Evolutionary conservation across 768 basidiomycete genomes (phyloP), one percentile per base, ranked within the genome.

Genomic region (Leccinum broughii): DNA sequence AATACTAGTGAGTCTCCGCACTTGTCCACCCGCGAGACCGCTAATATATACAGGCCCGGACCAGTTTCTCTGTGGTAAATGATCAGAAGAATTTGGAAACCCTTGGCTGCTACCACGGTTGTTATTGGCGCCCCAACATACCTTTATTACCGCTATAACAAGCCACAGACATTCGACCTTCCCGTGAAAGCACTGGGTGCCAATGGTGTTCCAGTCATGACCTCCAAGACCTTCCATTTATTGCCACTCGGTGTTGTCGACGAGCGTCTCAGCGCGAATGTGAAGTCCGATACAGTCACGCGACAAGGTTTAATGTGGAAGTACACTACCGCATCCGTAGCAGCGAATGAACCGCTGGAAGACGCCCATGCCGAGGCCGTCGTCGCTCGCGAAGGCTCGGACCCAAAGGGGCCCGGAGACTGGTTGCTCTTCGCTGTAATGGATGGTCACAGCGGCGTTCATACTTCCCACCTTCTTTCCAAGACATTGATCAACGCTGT

Each of bases 281-380:
- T 84, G 4, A 77, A 76, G 3, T 74, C 75, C 17, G 76, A 83
- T 56, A 76, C 76, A 20, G 75, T 81, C 51, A 59, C 76, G 13
- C 77, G 84, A 46, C 85, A 84, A 35, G 85, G 87, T 17, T 75
- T 84, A 55, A 74, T 80, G 13, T 93, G 91, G 91, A 86, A 82
- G 64, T 88, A 89, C 74, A 82, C 88, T 52, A 95, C 89, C 3
- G 91, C 92, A 17, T 83, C 81, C 35, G 77, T 98, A 37, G 79
- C 91, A 1, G 89, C 93, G 3, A 99, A 99, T 69, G 85, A 90
- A 60, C 92, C 94, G 8, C 87, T 97, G 55, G 97, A 99, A 75
- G 97, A 99, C 71, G 87, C 93, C 26, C 83, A 88, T 64, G 84
- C 90, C 4, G 81, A 82, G 61, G 85, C 87, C 58, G 77, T 94